These are phyloP conservation scores for Xylariaceae sp. DNA, from an alignment of 2,329 filamentous ascomycete species.

Conservation along the genomic window DNA sequence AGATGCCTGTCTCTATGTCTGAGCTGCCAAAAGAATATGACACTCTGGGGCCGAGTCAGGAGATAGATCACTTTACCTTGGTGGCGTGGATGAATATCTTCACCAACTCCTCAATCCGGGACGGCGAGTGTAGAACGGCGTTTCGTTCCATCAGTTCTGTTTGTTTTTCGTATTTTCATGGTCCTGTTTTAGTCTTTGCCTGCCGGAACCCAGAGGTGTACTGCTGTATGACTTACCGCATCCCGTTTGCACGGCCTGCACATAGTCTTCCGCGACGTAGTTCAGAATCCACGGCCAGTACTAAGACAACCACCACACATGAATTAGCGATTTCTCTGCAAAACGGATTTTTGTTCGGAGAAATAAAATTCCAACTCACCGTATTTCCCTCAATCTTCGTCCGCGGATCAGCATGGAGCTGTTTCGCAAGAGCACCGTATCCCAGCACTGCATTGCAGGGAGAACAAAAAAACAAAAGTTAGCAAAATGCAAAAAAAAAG, in stretches of 20 bases:
- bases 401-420: slow-evolving; percentile 59
- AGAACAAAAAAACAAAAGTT: too few relatives aligned
- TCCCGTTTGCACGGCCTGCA: slow-evolving; percentile 63
- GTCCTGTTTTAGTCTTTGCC: too few relatives aligned
- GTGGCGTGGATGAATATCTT: slow-evolving; percentile 84
- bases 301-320: not conserved
- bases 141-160: slow-evolving; percentile 70
- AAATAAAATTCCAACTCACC: slow-evolving; percentile 1
- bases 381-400: slow-evolving; percentile 60
- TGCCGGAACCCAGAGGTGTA: too few relatives aligned
- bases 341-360: not conserved
- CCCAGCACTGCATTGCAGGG: slow-evolving; percentile 71
- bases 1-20: too few relatives aligned
- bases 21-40: too few relatives aligned
- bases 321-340: not conserved
- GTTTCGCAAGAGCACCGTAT: slow-evolving; percentile 72
- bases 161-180: too few relatives aligned
- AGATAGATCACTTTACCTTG: slow-evolving; percentile 50
- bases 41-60: too few relatives aligned
- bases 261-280: slow-evolving; percentile 77
- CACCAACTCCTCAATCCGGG: slow-evolving; percentile 74
- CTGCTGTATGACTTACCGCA: slow-evolving; percentile 60
- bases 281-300: slow-evolving; percentile 93
- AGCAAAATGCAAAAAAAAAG: too few relatives aligned
- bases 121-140: slow-evolving; percentile 65